phyloP scores from a whole-genome alignment of 2,329 filamentous ascomycete genomes.

The Scytalidium lignicola region DNA sequence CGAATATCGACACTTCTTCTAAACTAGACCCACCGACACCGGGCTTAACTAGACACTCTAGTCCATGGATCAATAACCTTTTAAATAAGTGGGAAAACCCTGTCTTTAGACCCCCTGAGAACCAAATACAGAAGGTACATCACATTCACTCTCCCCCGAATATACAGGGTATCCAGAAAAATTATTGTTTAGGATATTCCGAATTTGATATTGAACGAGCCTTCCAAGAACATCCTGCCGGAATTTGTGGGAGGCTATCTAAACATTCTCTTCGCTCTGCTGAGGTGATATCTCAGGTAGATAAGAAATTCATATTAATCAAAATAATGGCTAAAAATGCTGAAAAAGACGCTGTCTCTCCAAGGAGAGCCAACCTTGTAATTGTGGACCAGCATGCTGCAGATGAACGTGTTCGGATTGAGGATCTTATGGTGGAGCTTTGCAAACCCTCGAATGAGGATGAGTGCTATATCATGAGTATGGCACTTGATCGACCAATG shows the following conservation, averaged over 20 bases:
- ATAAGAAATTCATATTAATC: conserved; percentile 81
- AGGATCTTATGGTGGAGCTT: conserved; percentile 60
- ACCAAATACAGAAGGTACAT: conserved; percentile 38
- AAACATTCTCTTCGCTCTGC: conserved; percentile 56
- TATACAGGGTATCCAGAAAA: conserved; percentile 16
- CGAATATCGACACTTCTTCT: not conserved
- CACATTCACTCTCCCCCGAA: conserved; percentile 24
- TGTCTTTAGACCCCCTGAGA: conserved; percentile 53
- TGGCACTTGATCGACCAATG: conserved; percentile 47
- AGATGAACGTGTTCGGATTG: conserved; percentile 80
- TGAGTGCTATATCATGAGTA: conserved; percentile 24
- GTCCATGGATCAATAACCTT: conserved; percentile 55
- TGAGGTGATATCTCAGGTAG: conserved; percentile 73
- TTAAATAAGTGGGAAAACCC: conserved; percentile 70
- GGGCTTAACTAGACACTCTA: conserved; percentile 21
- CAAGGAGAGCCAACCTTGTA: conserved; percentile 46
- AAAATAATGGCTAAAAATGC: conserved; percentile 37
- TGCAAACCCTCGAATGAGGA: conserved; percentile 29
- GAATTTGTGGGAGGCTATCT: conserved; percentile 47
- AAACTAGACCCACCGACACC: conserved; percentile 10
- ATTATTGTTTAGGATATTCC: conserved; percentile 20
- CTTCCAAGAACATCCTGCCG: conserved; percentile 17
- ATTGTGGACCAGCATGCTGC: conserved; percentile 92
- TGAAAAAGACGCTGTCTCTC: not conserved
- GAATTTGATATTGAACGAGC: conserved; percentile 23